Evolutionary conservation across 768 basidiomycete species (phyloP), one percentile per base, ranked within the genome.

Genomic region (Roridomyces roridus): DNA sequence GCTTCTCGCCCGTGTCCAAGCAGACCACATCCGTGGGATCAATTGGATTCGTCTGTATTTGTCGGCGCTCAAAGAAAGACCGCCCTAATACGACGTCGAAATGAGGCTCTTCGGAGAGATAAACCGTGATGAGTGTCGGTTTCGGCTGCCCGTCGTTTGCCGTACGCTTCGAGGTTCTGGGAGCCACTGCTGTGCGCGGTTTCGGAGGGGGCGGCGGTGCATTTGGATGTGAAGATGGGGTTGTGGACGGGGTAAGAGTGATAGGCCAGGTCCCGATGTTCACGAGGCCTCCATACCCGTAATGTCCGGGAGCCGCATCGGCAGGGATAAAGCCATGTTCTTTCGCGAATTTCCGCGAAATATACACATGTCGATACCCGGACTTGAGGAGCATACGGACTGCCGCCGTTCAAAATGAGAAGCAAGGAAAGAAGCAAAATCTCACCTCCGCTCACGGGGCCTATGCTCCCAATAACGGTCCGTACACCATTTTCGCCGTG

Each of bases 41-140:
- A 36, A 88, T 77, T 0, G 88, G 77, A 68, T 90, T 92, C 26
- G 85, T 86, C 71, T 88, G 89, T 61, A 98, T 86, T 67, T 89
- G 89, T 63, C 93, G 79, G 66, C 81, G 87, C 80, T 90, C 90
- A 59, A 89, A 85, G 67, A 97, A 95, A 21, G 86, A 87, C 23
- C 96, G 80, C 1, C 96, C 96, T 6, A 98, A 82, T 5, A 98
- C 90, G 43, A 98, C 92, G 65, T 97, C 95, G 72, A 98, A 98
- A 67, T 98, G 94, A 0, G 89, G 87, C 69, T 97, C 96, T 68
- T 99, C 97, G 4, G 92, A 90, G 26, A 98, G 82, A 72, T 92
- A 95, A 9, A 98, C 95, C 0, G 84, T 67, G 21, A 88, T 69
- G 56, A 76, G 68, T 11, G 80, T 79, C 5, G 76, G 72, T 64